Percentiles rank a stretch among this genome's conserved stretches.
Conservation (phyloP, 257 asterid genomes). For the Haberlea rhodopensis region DNA sequence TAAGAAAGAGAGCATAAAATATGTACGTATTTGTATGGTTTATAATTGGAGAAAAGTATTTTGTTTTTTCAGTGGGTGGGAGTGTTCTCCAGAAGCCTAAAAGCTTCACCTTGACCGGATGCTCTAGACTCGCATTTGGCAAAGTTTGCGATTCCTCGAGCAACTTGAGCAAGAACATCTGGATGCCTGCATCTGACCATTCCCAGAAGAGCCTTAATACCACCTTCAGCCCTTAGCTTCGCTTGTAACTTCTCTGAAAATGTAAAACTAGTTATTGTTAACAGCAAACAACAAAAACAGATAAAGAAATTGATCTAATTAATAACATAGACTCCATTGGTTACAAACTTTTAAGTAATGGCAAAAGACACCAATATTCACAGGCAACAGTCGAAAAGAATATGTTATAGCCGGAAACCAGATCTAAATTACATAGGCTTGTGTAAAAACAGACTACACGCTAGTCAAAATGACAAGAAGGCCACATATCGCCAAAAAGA, state of each 20-base stretch:
- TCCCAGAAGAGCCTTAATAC: constrained; percentile 68
- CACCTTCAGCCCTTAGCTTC: constrained; percentile 69
- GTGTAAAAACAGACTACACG: not conserved
- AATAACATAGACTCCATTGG: not conserved
- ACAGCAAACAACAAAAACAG: constrained; percentile 1
- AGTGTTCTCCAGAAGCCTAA: constrained; percentile 4
- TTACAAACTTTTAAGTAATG: too few species aligned
- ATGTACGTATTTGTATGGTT: not conserved
- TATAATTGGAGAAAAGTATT: not conserved
- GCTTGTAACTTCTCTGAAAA: constrained; percentile 60
- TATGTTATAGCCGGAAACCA: not conserved
- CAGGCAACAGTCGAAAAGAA: not conserved
- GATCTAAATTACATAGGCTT: not conserved
- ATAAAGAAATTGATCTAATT: not conserved
- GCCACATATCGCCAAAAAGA: too few species aligned
- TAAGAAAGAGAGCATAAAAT: not conserved
- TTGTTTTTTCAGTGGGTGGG: not conserved
- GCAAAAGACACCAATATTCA: too few species aligned
- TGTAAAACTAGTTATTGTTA: constrained; percentile 19
- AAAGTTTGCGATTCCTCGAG: constrained; percentile 89
- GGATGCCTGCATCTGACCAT: constrained; percentile 83
- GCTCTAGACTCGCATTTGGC: constrained; percentile 93
- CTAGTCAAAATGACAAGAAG: not conserved
- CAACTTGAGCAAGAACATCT: constrained; percentile 88
- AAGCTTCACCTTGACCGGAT: constrained; percentile 56